Evolutionary conservation across 2,329 filamentous ascomycete species (phyloP), one percentile per base, ranked within the genome.

Genomic region (Leptoxyphium fumago): DNA sequence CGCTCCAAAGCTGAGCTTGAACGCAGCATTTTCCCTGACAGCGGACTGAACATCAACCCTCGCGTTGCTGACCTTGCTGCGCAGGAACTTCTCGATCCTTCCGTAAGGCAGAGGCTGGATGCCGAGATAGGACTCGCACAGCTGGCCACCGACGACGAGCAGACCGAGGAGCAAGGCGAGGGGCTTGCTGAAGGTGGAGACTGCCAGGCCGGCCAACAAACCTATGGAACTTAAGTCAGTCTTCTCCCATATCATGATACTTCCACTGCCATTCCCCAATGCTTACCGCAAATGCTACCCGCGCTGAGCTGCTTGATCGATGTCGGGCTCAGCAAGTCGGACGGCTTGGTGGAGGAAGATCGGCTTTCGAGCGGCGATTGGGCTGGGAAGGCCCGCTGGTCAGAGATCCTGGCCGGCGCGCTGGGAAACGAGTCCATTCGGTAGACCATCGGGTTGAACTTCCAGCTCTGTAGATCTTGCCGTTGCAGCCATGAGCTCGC

Each of bases 171-270:
- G 59, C 13, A 87, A 55, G 1, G 81, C 79, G 40, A 88, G 64
- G 1, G 80, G 76, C 56, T 76, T 77, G 8, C 80, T 85, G 60
- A 88, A 85, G 13, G 81, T 66, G 46, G 78, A 77, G 21, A 87
- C 70, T 0, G 80, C 64, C 29, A 88, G 54, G 1, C 82, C 82
- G 2, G 72, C 63, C n/a, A 73, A 53, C 44, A 83, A 74, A 14
- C 80, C 78, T 80, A 40, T 1, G 17, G 21, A 26, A 4, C 21
- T 26, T 7, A 3, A 26, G 21, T 26, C 21, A 26, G 21, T 26
- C 14, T 34, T 30, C 32, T 39, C 21, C n/a, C n/a, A n/a, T 3
- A 26, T 4, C 21, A 26, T 26, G 21, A 7, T 7, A 26, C 4
- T 10, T 21, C 38, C 10, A 14, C 14, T 36, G 13, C 9, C 18